Percentiles rank a stretch among this genome's conserved stretches.
Evolutionary conservation across 257 asterid species (phyloP).

Genomic region (Solanum chilense): DNA sequence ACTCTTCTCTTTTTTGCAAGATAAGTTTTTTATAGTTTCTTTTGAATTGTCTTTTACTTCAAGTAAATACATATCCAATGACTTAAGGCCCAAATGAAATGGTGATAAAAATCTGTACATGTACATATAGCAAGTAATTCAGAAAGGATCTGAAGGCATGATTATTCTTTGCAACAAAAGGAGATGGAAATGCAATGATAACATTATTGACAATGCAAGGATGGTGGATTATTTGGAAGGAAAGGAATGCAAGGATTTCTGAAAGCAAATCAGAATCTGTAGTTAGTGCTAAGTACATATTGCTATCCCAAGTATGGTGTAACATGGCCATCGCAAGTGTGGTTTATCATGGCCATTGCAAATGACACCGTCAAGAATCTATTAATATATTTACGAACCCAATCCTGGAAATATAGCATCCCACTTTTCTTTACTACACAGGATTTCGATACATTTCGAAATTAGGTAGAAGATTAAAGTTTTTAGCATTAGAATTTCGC

Average conservation of each 20-base stretch:
- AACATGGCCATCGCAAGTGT: neutral
- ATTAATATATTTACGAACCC: too few species aligned
- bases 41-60: neutral
- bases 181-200: neutral
- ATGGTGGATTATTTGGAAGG: neutral
- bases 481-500: too few species aligned
- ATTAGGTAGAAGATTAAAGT: too few species aligned
- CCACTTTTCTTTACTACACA: too few species aligned
- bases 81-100: neutral
- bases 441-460: too few species aligned
- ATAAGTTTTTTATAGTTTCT: neutral
- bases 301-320: neutral
- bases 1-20: neutral
- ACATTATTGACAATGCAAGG: neutral
- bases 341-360: too few species aligned
- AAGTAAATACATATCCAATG: too few species aligned
- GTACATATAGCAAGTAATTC: neutral
- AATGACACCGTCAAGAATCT: too few species aligned
- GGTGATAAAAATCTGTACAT: neutral
- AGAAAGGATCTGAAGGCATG: neutral
- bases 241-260: neutral
- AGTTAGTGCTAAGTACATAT: neutral
- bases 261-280: neutral
- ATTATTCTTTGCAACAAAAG: neutral
- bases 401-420: too few species aligned